These are phyloP conservation scores for Blastocrithidia nonstop DNA, from an alignment of 208 protist genomes.

Conservation along the genomic window DNA sequence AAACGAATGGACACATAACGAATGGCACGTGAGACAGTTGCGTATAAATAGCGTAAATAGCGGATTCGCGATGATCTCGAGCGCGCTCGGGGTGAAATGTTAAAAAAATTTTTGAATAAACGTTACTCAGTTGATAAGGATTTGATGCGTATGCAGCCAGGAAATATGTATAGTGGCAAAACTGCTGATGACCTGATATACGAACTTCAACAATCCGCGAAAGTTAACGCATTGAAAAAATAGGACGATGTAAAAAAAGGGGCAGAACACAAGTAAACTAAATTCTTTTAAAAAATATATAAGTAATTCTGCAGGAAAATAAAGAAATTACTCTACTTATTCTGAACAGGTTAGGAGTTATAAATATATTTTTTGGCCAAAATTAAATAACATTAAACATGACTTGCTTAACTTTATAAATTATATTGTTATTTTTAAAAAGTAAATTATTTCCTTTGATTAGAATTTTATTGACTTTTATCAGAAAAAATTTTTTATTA, in stretches of 20 bases:
- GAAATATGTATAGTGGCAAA: slow-evolving; percentile 66
- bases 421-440: background rate
- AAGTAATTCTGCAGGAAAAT: slow-evolving; percentile 12
- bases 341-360: background rate
- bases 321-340: background rate
- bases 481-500: slow-evolving; percentile 3
- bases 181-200: slow-evolving; percentile 75
- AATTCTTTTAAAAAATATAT: too few relatives aligned
- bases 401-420: too few relatives aligned
- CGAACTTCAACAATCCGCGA: slow-evolving; percentile 55
- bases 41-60: slow-evolving; percentile 85
- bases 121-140: slow-evolving; percentile 86
- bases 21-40: slow-evolving; percentile 80
- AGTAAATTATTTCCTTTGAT: background rate
- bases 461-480: background rate
- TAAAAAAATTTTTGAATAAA: slow-evolving; percentile 88
- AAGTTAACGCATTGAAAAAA: too few relatives aligned
- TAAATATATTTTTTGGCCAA: too few relatives aligned
- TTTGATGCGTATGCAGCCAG: slow-evolving; percentile 85
- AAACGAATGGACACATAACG: slow-evolving; percentile 87
- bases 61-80: slow-evolving; percentile 81
- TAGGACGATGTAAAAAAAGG: too few relatives aligned
- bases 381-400: too few relatives aligned
- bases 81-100: slow-evolving; percentile 79
- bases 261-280: slow-evolving; percentile 19